These are phyloP conservation scores for Symbiodinium natans DNA, from an alignment of 73 alveolate genomes.

Conservation along the genomic window DNA sequence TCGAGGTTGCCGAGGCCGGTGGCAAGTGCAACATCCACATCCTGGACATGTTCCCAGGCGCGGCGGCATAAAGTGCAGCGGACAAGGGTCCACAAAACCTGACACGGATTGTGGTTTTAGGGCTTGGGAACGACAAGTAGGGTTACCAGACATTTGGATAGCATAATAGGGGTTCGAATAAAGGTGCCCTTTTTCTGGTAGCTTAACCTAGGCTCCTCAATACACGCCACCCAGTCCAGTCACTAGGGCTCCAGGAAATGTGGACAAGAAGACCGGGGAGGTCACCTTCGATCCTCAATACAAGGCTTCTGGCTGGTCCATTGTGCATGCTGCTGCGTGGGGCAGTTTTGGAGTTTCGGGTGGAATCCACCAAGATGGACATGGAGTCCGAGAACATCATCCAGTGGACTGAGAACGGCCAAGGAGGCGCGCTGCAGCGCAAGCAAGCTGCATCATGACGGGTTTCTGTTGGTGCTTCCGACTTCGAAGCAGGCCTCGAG, in stretches of 20 bases:
- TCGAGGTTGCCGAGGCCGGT: slow-evolving; percentile 23
- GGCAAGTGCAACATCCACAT: slow-evolving; percentile 70
- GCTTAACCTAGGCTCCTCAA: too few relatives aligned
- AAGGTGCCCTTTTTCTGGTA: too few relatives aligned
- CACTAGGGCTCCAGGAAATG: too few relatives aligned
- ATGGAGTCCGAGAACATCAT: slow-evolving; percentile 60
- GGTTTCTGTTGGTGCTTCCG: too few relatives aligned
- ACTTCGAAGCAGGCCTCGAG: not conserved
- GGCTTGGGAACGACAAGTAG: too few relatives aligned
- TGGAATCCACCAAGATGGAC: slow-evolving; percentile 7
- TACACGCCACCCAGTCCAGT: too few relatives aligned
- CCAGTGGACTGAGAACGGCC: slow-evolving; percentile 68
- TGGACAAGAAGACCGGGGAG: slow-evolving; percentile 90
- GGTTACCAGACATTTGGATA: too few relatives aligned
- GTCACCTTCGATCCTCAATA: slow-evolving; percentile 82
- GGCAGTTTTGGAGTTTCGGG: not conserved
- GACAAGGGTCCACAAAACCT: too few relatives aligned
- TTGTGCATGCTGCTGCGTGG: not conserved
- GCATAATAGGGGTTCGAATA: too few relatives aligned
- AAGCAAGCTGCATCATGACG: too few relatives aligned
- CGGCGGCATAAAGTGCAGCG: too few relatives aligned
- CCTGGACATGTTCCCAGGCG: slow-evolving; percentile 82
- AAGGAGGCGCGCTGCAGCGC: slow-evolving; percentile 45
- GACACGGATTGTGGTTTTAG: too few relatives aligned
- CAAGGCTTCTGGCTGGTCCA: slow-evolving; percentile 10